Base-by-base conservation (phyloP, 148 eudicot genomes). In the Polygonum maritimum region DNA sequence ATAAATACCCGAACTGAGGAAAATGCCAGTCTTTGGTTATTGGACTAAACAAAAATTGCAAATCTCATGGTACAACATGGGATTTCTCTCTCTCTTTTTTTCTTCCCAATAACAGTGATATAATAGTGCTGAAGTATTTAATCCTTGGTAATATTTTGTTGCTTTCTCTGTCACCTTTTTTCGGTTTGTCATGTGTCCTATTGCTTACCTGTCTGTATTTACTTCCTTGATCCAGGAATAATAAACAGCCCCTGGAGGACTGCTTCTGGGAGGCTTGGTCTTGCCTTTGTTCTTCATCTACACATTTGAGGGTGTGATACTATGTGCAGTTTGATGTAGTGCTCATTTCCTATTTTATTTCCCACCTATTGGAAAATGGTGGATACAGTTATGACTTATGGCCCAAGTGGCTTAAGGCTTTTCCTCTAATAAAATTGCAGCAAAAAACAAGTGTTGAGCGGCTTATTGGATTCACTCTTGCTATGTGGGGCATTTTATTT, bases 261-360 rank as follows among this genome's bases (percentile, higher is more conserved):
- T 95, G 99, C 88, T 86, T 85, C 74, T 95, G 99, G 99, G 98
- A 92, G 79, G 96, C 99, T 63, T 95, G 98, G 99, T 92, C 99
- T 67, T 95, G 99, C 79, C 85, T 95, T 58, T 74, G 81, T 81
- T 89, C 97, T 40, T 90, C 99, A 76, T 86, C 97, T 39, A 83
- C 98, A 73, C 99, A 95, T 83, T 85, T 95, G 77, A 90, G 69
- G 85, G 99, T 95, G 79, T 47, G 88, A 81, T 69, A 67, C 73
- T 80, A 65, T 74, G 67, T 81, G 22, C 69, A 69, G 69, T 79
- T n/a, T 33, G 1, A 19, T 14, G 71, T 38, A 67, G 44, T 67
- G 11, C 63, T 21, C 21, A 31, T 63, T 40, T 63, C 40, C 38
- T 63, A 21, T 22, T 75, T 76, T 22, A 67, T 36, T 26, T 36